Evolutionary conservation across 805 yeast species (phyloP), one percentile per base, ranked within the genome.

Genomic region (Myxozyma nipponensis): DNA sequence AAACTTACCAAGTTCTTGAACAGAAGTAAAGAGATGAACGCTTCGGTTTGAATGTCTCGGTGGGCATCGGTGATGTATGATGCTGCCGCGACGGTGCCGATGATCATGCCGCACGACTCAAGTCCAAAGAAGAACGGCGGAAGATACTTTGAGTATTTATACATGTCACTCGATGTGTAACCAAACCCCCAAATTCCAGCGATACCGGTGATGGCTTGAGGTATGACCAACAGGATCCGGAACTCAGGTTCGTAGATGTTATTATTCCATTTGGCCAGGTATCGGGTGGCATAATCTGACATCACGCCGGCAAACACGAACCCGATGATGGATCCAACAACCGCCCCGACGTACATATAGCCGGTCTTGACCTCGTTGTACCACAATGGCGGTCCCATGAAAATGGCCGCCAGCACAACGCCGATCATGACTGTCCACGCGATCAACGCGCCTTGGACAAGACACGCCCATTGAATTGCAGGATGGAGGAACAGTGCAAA

Each of bases 391-490:
- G 58, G 58, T 6, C 59, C 59, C 35, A 49, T 39, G 42, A 56
- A 56, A 4, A 56, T 43, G 7, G 54, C 58, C 2, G 59, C 59
- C 22, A 56, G 45, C 4, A 56, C 55, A 30, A 54, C 55, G 18
- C 59, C 54, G 23, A 56, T 54, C 35, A 48, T 49, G 39, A 49
- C 56, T 1, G 59, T 56, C 59, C 59, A 56, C 6, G 55, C 58
- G 47, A 56, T 54, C 34, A 56, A 21, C 6, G 55, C 47, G 19
- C 60, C 58, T 35, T 54, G 59, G 2, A 49, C 46, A 23, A 54
- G 41, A 21, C 52, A 49, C 10, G 49, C 59, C 51, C 59, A 56
- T n/a, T 42, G 24, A 13, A 56, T 38, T 0, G 52, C 53, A 4
- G 59, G 59, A 35, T 49, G 57, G 23, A 49, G 24, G 1, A 49